phyloP scores from a whole-genome alignment of 202 grass and related monocot genomes.

The Carex sylvatica region DNA sequence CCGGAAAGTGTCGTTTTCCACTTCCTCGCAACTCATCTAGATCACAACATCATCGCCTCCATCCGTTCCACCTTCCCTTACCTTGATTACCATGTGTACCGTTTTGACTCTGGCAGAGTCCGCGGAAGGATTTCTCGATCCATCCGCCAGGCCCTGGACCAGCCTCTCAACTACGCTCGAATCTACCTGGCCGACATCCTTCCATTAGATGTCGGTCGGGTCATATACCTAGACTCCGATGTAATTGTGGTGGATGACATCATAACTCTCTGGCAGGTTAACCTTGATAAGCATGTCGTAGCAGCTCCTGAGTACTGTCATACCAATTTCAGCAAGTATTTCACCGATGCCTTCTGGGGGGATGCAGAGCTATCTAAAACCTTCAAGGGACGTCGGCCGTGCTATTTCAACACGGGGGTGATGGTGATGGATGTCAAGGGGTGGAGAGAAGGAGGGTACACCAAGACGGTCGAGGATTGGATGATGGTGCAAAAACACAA shows the following conservation, averaged over 20 bases:
- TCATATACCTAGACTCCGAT: constrained; percentile 76
- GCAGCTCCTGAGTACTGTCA: constrained; percentile 72
- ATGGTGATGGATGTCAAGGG: constrained; percentile 77
- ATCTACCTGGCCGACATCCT: constrained; percentile 74
- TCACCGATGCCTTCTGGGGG: constrained; percentile 62
- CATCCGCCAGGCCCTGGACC: constrained; percentile 64
- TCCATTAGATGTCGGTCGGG: constrained; percentile 31
- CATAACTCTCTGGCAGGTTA: constrained; percentile 43
- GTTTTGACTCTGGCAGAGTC: constrained; percentile 58
- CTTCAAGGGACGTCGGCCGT: constrained; percentile 40
- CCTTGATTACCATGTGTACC: constrained; percentile 48
- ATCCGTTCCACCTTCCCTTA: constrained; percentile 67
- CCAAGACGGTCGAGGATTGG: constrained; percentile 71
- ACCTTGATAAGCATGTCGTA: constrained; percentile 34
- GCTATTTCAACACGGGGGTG: constrained; percentile 82
- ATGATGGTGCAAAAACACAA: constrained; percentile 83
- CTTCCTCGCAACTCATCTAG: constrained; percentile 42
- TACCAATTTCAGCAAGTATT: constrained; percentile 78
- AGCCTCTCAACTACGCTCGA: constrained; percentile 72
- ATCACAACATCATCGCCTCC: constrained; percentile 34
- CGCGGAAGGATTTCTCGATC: constrained; percentile 52
- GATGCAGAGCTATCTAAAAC: constrained; percentile 35
- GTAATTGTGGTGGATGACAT: constrained; percentile 64
- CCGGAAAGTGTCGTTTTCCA: constrained; percentile 68
- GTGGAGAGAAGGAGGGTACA: constrained; percentile 58